Conservation (phyloP, 371 early-diverging fungal species). For the Catenaria anguillulae region DNA sequence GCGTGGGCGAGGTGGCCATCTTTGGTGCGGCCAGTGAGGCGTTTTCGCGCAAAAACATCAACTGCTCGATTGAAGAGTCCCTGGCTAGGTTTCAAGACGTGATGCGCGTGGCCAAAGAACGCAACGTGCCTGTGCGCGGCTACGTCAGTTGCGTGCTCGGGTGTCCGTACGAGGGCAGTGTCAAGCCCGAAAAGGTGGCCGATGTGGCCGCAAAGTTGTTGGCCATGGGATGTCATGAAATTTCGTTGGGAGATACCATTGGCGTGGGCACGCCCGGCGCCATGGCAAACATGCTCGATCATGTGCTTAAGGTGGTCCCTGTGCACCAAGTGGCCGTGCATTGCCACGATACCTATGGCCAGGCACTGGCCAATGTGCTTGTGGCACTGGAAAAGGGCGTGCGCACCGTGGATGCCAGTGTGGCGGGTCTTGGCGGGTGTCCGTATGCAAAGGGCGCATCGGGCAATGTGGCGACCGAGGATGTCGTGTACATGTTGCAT, state of each 20-base stretch:
- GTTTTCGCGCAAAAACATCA: constrained; percentile 81
- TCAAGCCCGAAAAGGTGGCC: constrained; percentile 56
- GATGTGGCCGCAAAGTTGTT: constrained; percentile 51
- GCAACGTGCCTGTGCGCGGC: constrained; percentile 66
- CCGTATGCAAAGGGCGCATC: constrained; percentile 93
- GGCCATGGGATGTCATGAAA: constrained; percentile 93
- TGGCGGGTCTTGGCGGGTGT: constrained; percentile 87
- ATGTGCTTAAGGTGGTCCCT: constrained; percentile 55
- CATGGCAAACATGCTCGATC: constrained; percentile 53
- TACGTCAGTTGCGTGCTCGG: constrained; percentile 80
- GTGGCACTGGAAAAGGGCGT: constrained; percentile 70
- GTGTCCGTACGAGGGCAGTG: constrained; percentile 82
- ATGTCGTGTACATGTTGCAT: constrained; percentile 84
- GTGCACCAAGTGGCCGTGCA: constrained; percentile 72
- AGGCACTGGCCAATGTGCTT: constrained; percentile 85
- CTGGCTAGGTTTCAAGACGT: constrained; percentile 55
- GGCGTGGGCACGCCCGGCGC: constrained; percentile 61
- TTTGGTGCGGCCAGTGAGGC: constrained; percentile 83
- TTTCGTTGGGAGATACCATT: constrained; percentile 91
- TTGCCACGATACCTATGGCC: constrained; percentile 96
- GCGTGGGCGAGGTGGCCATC: constrained; percentile 77
- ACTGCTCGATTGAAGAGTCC: constrained; percentile 76
- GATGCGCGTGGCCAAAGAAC: constrained; percentile 44
- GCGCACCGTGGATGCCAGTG: constrained; percentile 79
- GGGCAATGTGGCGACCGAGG: constrained; percentile 94